These are phyloP conservation scores for Yarrowia sp. DNA, from an alignment of 805 yeast species.

Conservation along the genomic window DNA sequence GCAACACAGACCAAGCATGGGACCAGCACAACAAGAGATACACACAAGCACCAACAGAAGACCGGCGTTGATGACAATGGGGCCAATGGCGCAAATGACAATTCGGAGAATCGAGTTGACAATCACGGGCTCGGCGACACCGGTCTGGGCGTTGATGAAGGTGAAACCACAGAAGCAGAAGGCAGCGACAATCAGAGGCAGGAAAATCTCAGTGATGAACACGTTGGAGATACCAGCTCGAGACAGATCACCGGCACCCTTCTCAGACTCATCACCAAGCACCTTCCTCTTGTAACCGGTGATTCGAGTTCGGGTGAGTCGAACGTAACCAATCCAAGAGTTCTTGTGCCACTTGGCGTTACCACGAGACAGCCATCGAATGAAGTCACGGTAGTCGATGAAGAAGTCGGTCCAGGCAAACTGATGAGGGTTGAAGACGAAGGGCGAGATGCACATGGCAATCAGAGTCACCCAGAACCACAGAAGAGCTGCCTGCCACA, in stretches of 20 bases:
- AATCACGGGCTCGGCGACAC: conserved; percentile 50
- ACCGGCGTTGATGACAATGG: conserved; percentile 88
- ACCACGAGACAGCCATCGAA: conserved; percentile 83
- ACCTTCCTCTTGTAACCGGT: conserved; percentile 85
- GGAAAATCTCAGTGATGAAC: conserved; percentile 73
- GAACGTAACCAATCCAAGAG: conserved; percentile 78
- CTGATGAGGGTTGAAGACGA: conserved; percentile 96
- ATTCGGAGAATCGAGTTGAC: conserved; percentile 64
- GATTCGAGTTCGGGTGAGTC: conserved; percentile 77
- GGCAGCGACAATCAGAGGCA: conserved; percentile 68
- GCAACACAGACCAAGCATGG: conserved; percentile 89
- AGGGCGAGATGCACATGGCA: conserved; percentile 88
- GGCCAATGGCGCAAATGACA: conserved; percentile 66
- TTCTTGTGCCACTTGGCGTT: conserved; percentile 61
- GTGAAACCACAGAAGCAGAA: conserved; percentile 70
- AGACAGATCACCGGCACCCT: conserved; percentile 60
- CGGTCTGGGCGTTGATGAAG: conserved; percentile 84
- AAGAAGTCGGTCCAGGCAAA: conserved; percentile 95
- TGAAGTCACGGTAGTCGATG: conserved; percentile 91
- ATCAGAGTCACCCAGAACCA: conserved; percentile 97
- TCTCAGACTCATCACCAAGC: conserved; percentile 65
- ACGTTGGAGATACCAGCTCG: conserved; percentile 78
- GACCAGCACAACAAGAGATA: conserved; percentile 96
- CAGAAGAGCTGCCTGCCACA: conserved; percentile 91
- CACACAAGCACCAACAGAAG: conserved; percentile 71